These are phyloP conservation scores for Cutaneotrichosporon mucoides DNA, from an alignment of 1,284 basidiomycete species.

Conservation along the genomic window DNA sequence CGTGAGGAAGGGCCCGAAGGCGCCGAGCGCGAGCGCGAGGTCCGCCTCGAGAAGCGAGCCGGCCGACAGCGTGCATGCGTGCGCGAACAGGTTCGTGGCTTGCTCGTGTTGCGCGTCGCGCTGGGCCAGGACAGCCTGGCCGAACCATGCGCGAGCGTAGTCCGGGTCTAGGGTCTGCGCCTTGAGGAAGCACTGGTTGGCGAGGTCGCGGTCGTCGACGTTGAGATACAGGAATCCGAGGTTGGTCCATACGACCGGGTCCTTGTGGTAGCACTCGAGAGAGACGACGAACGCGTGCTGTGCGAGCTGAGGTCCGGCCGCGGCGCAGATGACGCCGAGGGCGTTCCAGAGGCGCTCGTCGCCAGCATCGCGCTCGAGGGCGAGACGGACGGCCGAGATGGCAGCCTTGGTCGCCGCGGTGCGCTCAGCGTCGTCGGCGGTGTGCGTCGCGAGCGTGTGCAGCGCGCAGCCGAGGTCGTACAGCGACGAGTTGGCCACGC, in stretches of 20 bases:
- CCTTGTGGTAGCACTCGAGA: constrained; percentile 78
- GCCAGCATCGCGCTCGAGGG: constrained; percentile 68
- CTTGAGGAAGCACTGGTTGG: constrained; percentile 78
- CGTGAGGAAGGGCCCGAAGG: constrained; percentile 55
- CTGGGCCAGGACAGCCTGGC: constrained; percentile 78
- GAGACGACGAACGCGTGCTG: constrained; percentile 93
- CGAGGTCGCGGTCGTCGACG: constrained; percentile 74
- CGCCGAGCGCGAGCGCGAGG: constrained; percentile 67
- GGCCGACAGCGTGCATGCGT: constrained; percentile 69
- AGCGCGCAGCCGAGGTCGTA: constrained; percentile 73
- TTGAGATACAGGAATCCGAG: constrained; percentile 86
- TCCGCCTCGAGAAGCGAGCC: constrained; percentile 74
- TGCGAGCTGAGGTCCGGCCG: constrained; percentile 51
- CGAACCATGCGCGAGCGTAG: constrained; percentile 85
- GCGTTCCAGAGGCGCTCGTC: constrained; percentile 76
- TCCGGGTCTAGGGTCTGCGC: constrained; percentile 92
- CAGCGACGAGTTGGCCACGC: constrained; percentile 58
- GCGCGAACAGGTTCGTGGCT: constrained; percentile 70
- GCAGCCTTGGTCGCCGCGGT: constrained; percentile 56
- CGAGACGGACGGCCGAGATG: constrained; percentile 64
- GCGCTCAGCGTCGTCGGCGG: constrained; percentile 36
- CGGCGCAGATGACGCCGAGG: constrained; percentile 40
- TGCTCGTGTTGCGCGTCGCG: constrained; percentile 61
- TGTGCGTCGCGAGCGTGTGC: constrained; percentile 52
- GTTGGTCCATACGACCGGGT: constrained; percentile 76